These are phyloP conservation scores for Blastomyces gilchristii DNA, from an alignment of 2,329 filamentous ascomycete species.

Conservation along the genomic window DNA sequence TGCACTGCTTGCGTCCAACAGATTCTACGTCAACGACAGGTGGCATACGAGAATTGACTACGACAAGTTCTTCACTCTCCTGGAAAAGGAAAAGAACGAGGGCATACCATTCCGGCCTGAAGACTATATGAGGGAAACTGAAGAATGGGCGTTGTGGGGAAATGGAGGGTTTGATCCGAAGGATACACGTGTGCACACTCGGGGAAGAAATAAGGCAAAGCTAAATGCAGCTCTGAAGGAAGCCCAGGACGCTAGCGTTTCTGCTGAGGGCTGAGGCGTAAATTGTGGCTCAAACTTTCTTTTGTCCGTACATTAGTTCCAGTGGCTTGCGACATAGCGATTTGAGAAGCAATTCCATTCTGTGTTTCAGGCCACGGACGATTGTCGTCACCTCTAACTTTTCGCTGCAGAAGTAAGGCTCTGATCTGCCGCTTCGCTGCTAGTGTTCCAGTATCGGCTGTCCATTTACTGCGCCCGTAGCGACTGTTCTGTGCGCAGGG, in stretches of 20 bases:
- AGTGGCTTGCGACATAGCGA: not conserved
- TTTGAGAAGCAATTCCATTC: not conserved
- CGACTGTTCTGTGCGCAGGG: not conserved
- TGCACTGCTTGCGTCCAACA: slow-evolving; percentile 69
- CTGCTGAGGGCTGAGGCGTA: not conserved
- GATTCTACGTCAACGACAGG: slow-evolving; percentile 64
- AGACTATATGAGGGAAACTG: slow-evolving; percentile 83
- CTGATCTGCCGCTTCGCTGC: not conserved
- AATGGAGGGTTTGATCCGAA: slow-evolving; percentile 88
- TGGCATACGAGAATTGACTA: slow-evolving; percentile 95
- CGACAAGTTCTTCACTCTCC: slow-evolving; percentile 70
- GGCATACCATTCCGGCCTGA: slow-evolving; percentile 69
- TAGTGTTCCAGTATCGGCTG: not conserved
- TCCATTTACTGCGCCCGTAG: not conserved
- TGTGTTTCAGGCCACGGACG: not conserved
- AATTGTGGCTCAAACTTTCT: not conserved
- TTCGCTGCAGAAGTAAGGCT: not conserved
- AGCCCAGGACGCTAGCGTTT: not conserved
- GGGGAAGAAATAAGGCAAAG: slow-evolving; percentile 49
- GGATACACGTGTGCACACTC: slow-evolving; percentile 77
- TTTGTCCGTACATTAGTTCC: not conserved
- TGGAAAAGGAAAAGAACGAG: slow-evolving; percentile 50
- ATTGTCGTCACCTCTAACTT: not conserved
- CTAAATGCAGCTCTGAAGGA: not conserved
- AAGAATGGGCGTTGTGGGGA: slow-evolving; percentile 92